Evolutionary conservation across 768 basidiomycete species (phyloP), one percentile per base, ranked within the genome.

Genomic region (Rhizopogon roseolus): DNA sequence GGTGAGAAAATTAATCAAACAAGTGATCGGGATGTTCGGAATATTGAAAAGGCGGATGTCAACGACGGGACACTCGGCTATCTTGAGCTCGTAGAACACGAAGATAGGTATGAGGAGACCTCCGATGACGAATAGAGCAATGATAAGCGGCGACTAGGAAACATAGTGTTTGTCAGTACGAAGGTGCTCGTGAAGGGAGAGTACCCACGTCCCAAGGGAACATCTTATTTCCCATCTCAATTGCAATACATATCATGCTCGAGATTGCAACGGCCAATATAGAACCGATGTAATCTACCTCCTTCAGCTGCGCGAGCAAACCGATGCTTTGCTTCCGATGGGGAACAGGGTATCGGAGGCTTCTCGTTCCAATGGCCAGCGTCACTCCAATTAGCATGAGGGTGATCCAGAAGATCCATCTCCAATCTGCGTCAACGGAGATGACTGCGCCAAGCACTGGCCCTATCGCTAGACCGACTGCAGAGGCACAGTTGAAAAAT

Each of bases 321-420:
- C 69, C 70, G 36, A 59, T 54, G 49, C 64, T 59, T 37, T 71
- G 71, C 19, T 67, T 52, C 32, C 62, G 46, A 38, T 72, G 63
- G 0, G 69, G 71, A 11, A 71, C 66, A 11, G 69, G 67, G 57
- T 72, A 71, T 17, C 38, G 55, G 41, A 71, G 61, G 50, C 61
- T 67, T 7, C 60, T 17, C 17, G 64, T 54, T 11, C 66, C 69
- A 13, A 70, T 44, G 8, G 28, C 39, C 27, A 72, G 29, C 6
- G 67, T 72, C 2, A 70, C 14, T 22, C 54, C 62, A 22, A 72
- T 71, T 53, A 72, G 66, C 7, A 71, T 60, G 38, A 71, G 45
- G 0, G 71, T 71, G 52, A 75, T 76, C 64, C 74, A 77, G 62
- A 77, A 78, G 43, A 73, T 60, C 77, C 77, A 78, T 57, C 77